A percentile compares a stretch with the other conserved stretches of the same genome.
These are phyloP conservation scores for Blastomyces silverae DNA, from an alignment of 2,329 filamentous ascomycete genomes.

Conservation along the genomic window DNA sequence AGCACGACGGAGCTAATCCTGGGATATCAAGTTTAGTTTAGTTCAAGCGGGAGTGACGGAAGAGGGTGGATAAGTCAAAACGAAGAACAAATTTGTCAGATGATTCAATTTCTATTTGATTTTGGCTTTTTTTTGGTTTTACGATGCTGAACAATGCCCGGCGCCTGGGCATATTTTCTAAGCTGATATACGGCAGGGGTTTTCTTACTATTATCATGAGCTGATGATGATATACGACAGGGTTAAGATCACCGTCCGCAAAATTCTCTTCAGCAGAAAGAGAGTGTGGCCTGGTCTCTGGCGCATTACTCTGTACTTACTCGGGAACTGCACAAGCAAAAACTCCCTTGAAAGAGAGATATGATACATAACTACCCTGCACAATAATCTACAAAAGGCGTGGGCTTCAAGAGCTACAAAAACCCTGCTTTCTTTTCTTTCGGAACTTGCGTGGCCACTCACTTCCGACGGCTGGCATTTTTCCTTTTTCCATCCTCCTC, in stretches of 20 bases:
- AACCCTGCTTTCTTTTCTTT: conserved; percentile 8
- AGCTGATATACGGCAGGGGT: not conserved
- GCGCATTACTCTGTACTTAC: not conserved
- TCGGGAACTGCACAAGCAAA: not conserved
- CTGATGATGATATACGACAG: not conserved
- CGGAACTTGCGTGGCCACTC: conserved; percentile 3
- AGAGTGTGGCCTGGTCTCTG: not conserved
- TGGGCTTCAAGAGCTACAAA: not conserved
- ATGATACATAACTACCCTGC: not conserved
- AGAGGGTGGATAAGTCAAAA: not conserved
- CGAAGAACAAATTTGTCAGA: conserved; percentile 1
- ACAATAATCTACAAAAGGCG: not conserved
- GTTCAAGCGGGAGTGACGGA: conserved; percentile 7
- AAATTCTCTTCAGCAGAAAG: not conserved
- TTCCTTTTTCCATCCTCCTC: not conserved
- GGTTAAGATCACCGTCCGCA: not conserved
- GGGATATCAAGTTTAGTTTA: not conserved
- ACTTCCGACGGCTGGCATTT: not conserved
- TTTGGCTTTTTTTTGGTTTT: not conserved
- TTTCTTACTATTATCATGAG: too few species aligned
- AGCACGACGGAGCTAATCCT: not conserved
- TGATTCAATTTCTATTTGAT: not conserved
- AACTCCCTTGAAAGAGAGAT: not conserved
- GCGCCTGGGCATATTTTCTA: not conserved
- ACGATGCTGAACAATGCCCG: not conserved